Conservation (phyloP, 2,329 filamentous ascomycete genomes). For the Ceratocystis smalleyi region DNA sequence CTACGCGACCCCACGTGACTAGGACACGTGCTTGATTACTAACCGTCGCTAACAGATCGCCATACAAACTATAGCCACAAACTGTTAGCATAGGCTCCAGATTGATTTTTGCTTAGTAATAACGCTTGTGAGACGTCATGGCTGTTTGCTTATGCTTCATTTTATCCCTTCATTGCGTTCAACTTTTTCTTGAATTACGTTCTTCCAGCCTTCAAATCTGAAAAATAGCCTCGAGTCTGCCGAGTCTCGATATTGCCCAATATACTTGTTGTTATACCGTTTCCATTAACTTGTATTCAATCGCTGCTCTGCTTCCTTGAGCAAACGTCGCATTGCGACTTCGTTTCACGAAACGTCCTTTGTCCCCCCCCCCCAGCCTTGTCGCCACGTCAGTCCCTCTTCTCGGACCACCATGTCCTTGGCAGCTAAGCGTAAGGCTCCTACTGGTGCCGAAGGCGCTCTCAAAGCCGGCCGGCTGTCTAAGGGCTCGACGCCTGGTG, state of each 20-base stretch:
- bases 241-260: background rate
- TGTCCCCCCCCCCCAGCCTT: background rate
- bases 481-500: conserved; percentile 43
- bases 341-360: background rate
- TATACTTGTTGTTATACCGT: background rate
- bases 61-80: background rate
- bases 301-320: background rate
- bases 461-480: conserved; percentile 43
- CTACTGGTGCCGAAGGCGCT: conserved; percentile 30
- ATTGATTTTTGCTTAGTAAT: background rate
- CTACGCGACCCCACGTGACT: conserved; percentile 8
- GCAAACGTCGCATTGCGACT: conserved; percentile 1
- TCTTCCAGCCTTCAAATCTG: background rate
- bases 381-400: background rate
- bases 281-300: background rate
- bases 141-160: background rate
- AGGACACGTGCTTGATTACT: background rate
- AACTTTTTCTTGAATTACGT: background rate
- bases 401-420: conserved; percentile 37
- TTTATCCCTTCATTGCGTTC: background rate
- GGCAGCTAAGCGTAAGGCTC: conserved; percentile 50
- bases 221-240: background rate
- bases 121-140: background rate
- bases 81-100: conserved; percentile 5
- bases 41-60: background rate